A percentile compares a stretch with the other conserved stretches of the same genome.
Evolutionary conservation across 805 yeast species (phyloP).

Genomic region (Sungouiella thailandica): DNA sequence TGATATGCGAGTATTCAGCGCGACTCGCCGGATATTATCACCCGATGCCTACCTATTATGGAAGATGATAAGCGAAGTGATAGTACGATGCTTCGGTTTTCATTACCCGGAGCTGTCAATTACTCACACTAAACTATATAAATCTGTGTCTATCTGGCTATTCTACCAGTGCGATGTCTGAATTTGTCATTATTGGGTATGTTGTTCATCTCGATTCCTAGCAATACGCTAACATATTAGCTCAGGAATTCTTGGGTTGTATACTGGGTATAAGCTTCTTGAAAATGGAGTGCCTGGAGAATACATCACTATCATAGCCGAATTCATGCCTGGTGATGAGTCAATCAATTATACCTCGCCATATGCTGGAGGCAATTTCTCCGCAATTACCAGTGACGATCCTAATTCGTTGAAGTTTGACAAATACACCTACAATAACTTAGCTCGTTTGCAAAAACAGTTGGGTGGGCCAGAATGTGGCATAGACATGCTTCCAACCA

Average conservation of each 20-base stretch:
- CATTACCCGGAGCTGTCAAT: no score
- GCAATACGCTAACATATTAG: no score
- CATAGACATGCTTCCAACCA: slow-evolving; percentile 48
- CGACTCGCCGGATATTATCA: no score
- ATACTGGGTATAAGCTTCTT: slow-evolving; percentile 69
- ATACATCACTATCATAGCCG: slow-evolving; percentile 55
- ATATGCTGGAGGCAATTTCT: slow-evolving; percentile 53
- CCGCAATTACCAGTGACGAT: slow-evolving; percentile 54
- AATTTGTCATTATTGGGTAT: slow-evolving; percentile 1
- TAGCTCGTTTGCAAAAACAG: slow-evolving; percentile 35
- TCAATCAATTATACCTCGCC: slow-evolving; percentile 74
- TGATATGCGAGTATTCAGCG: no score
- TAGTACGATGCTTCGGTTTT: no score
- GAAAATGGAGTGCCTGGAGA: slow-evolving; percentile 34
- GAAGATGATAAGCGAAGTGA: no score
- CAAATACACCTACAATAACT: slow-evolving; percentile 49
- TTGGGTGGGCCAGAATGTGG: slow-evolving; percentile 55
- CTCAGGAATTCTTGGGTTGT: slow-evolving; percentile 54
- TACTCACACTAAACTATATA: no score
- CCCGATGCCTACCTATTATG: no score
- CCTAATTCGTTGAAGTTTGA: slow-evolving; percentile 42
- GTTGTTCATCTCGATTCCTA: not conserved
- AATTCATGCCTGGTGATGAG: slow-evolving; percentile 73
- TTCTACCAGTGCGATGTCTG: no score
- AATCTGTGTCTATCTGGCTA: no score